Base-by-base conservation (phyloP, 129 eudicot genomes). In the Escallonia rubra region DNA sequence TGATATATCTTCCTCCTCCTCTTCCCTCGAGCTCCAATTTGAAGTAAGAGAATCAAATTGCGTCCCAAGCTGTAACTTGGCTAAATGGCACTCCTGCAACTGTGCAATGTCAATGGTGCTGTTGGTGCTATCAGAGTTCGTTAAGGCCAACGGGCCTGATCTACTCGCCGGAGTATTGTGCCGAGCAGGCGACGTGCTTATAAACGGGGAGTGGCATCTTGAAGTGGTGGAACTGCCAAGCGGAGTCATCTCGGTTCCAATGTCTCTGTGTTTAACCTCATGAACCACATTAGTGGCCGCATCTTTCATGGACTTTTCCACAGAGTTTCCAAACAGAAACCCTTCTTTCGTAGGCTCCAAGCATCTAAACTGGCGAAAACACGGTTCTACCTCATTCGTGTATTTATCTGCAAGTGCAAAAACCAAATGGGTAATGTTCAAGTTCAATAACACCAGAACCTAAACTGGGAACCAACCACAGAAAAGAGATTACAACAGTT, bases 241-340 rank as follows among this genome's bases (percentile, higher is more conserved):
- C 4, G 95, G 95, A 43, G 91, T 87, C 97, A 90, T 90, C 54
- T 90, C 97, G 13, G 97, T 90, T 49, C 97, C 97, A 47, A 84
- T 68, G 77, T 90, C 97, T 68, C 91, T 81, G 83, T 84, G 86
- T 56, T 84, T 72, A 34, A 67, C 71, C 68, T 82, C 84, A 46
- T 79, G 78, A 44, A 71, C 50, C 23, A 72, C 73, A 58, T 82
- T 87, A 11, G 78, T 59, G 5, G 61, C 57, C 38, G 85, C 76
- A 41, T 74, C 76, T 52, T 54, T 72, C 69, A 54, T 75, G 12
- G 84, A 49, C 13, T 82, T 76, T 14, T 74, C 76, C 12, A 41
- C 47, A 1, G 66, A 44, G 59, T 80, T 83, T 64, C 69, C 74
- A 72, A 23, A 90, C 8, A 83, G 6, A 63, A 90, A 86, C 38